phyloP scores from a whole-genome alignment of 106 monocot genomes.

The Alisma plantagoaquatica region DNA sequence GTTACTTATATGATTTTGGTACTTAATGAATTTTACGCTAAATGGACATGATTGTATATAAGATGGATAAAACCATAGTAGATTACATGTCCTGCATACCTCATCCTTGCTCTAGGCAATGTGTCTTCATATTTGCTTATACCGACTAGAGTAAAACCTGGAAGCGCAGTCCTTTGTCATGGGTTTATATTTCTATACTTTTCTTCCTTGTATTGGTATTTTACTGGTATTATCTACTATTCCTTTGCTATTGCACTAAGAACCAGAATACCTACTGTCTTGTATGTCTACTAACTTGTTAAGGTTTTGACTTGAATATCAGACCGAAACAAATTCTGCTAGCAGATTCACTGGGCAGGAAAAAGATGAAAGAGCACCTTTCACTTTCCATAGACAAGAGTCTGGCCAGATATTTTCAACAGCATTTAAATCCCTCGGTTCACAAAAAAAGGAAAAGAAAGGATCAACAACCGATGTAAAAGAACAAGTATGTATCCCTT shows the following conservation, averaged over 20 bases:
- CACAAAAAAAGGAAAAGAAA: slow-evolving; percentile 46
- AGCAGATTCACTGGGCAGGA: slow-evolving; percentile 23
- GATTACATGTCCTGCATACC: no score
- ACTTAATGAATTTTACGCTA: no score
- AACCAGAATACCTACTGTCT: neutral
- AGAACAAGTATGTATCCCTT: slow-evolving; percentile 25
- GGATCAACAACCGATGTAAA: slow-evolving; percentile 38
- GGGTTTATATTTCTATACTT: no score
- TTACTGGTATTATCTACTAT: no score
- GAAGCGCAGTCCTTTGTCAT: no score
- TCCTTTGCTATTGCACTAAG: neutral
- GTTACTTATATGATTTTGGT: no score
- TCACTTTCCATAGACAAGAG: slow-evolving; percentile 11
- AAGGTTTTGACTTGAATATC: slow-evolving; percentile 8
- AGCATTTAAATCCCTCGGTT: slow-evolving; percentile 37
- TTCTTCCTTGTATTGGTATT: no score
- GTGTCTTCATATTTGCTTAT: no score
- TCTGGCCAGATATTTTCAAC: slow-evolving; percentile 10
- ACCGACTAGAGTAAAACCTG: no score
- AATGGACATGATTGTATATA: no score
- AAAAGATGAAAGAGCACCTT: slow-evolving; percentile 13
- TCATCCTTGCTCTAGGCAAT: no score
- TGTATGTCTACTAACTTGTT: neutral
- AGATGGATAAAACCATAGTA: no score
- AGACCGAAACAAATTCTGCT: slow-evolving; percentile 30